Percentiles rank a stretch among this genome's conserved stretches.
Conservation (phyloP, 805 yeast genomes). For the Candida vaughaniae region DNA sequence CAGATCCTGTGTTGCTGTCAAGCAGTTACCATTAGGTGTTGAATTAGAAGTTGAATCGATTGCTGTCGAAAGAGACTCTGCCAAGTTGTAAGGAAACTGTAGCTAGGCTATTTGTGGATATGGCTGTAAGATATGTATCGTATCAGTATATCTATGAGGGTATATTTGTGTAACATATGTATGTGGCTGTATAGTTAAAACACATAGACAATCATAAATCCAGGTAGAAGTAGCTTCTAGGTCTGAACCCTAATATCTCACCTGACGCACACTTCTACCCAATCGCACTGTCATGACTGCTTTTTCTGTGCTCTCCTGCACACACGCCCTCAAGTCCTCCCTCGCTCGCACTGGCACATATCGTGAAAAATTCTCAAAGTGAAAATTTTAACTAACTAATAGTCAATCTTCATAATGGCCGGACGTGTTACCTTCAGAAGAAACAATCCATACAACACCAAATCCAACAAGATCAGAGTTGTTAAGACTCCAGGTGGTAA, state of each 20-base stretch:
- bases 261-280: background rate
- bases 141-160: no score
- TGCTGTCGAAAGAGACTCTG: slow-evolving; percentile 60
- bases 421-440: slow-evolving; percentile 99
- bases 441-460: slow-evolving; percentile 99
- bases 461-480: slow-evolving; percentile 98
- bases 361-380: slow-evolving; percentile 15
- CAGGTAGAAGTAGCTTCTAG: no score
- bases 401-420: slow-evolving; percentile 69
- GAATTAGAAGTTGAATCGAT: slow-evolving; percentile 89
- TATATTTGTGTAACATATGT: no score
- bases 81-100: slow-evolving; percentile 32
- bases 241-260: background rate
- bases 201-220: no score
- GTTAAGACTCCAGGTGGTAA: slow-evolving; percentile 99
- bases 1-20: slow-evolving; percentile 96
- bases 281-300: slow-evolving; percentile 4
- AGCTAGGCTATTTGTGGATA: no score
- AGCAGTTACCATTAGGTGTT: slow-evolving; percentile 83
- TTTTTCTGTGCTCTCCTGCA: slow-evolving; percentile 3
- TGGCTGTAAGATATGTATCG: no score
- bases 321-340: background rate
- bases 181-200: no score
- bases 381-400: slow-evolving; percentile 12
- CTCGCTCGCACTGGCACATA: background rate